These are phyloP conservation scores for Piedraia hortae DNA, from an alignment of 2,329 filamentous ascomycete genomes.

Conservation along the genomic window DNA sequence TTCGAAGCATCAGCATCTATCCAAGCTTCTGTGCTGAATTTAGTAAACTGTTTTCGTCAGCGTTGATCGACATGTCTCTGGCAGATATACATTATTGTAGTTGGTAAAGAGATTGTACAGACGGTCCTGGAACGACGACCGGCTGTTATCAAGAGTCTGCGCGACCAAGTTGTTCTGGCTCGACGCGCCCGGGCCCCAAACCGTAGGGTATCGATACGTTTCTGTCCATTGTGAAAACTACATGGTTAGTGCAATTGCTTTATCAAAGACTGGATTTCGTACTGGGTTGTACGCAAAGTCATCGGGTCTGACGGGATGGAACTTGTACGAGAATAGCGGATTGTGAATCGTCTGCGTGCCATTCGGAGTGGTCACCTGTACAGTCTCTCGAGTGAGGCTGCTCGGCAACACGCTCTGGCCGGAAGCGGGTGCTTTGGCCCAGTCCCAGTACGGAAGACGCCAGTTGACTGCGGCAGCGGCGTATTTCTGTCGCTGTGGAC, in stretches of 20 bases:
- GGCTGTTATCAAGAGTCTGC: slow-evolving; percentile 23
- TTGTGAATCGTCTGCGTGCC: slow-evolving; percentile 11
- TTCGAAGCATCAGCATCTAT: slow-evolving; percentile 17
- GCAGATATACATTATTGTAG: slow-evolving; percentile 18
- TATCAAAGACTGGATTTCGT: no score
- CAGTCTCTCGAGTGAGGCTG: slow-evolving; percentile 14
- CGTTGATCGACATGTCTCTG: not conserved
- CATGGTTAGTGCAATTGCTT: no score
- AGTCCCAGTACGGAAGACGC: slow-evolving; percentile 22
- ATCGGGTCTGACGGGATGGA: slow-evolving; percentile 26
- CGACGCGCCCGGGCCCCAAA: slow-evolving; percentile 15
- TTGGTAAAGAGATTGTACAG: slow-evolving; percentile 40
- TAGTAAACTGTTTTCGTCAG: slow-evolving; percentile 25
- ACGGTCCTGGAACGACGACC: slow-evolving; percentile 28
- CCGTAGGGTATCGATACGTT: slow-evolving; percentile 30
- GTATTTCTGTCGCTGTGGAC: slow-evolving; percentile 14
- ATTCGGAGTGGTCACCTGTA: slow-evolving; percentile 13
- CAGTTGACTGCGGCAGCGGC: slow-evolving; percentile 15
- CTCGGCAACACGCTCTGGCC: slow-evolving; percentile 13
- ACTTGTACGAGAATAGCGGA: slow-evolving; percentile 12
- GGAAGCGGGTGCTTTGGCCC: slow-evolving; percentile 15
- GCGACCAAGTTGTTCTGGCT: slow-evolving; percentile 34
- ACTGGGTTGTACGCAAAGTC: slow-evolving; percentile 34
- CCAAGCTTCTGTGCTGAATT: slow-evolving; percentile 39
- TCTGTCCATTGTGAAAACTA: slow-evolving; percentile 28